phyloP scores from a whole-genome alignment of 768 basidiomycete genomes.

The Lactarius trivialis region DNA sequence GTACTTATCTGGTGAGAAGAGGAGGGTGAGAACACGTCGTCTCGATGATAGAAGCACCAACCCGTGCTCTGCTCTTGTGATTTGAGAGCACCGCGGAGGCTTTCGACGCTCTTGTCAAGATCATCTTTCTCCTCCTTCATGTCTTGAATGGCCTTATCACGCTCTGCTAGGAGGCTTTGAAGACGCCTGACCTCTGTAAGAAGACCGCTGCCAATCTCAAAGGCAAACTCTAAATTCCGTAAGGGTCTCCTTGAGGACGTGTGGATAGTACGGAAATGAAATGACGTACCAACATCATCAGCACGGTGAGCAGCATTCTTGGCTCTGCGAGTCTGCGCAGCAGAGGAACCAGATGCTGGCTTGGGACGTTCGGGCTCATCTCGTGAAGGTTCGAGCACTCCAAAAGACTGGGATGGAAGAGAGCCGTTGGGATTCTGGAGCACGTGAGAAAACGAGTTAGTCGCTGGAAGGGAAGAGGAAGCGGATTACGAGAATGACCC shows the following conservation, averaged over 20 bases:
- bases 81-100: conserved; percentile 62
- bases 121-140: conserved; percentile 91
- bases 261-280: neutral
- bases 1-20: conserved; percentile 62
- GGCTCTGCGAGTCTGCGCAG: conserved; percentile 80
- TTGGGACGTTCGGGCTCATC: conserved; percentile 59
- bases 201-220: conserved; percentile 92
- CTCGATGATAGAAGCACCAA: conserved; percentile 31
- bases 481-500: conserved; percentile 6
- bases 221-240: conserved; percentile 75
- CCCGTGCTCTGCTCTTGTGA: conserved; percentile 79
- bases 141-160: conserved; percentile 88
- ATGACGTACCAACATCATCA: conserved; percentile 73
- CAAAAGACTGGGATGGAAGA: conserved; percentile 21
- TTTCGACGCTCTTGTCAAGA: conserved; percentile 72
- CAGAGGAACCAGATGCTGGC: conserved; percentile 56
- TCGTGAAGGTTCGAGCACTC: conserved; percentile 44
- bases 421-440: conserved; percentile 28
- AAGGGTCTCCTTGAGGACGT: neutral
- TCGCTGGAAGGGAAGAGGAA: conserved; percentile 16
- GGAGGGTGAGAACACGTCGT: neutral
- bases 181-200: conserved; percentile 87
- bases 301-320: conserved; percentile 89
- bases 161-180: conserved; percentile 84
- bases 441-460: conserved; percentile 7